These are phyloP conservation scores for Gyrodon lividus DNA, from an alignment of 768 basidiomycete genomes.

Conservation along the genomic window DNA sequence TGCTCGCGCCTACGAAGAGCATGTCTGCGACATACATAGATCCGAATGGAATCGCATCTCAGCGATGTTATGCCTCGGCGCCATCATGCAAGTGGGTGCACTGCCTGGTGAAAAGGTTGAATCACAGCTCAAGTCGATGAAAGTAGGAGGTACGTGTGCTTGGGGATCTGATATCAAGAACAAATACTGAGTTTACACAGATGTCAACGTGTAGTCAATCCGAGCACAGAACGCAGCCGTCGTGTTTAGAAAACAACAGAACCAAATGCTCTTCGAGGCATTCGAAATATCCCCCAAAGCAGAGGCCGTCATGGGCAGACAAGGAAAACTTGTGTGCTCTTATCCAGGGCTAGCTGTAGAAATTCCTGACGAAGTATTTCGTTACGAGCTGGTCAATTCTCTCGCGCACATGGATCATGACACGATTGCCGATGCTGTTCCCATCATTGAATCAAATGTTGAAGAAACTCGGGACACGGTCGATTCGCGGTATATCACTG, in stretches of 20 bases:
- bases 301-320: conserved; percentile 34
- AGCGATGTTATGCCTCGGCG: conserved; percentile 31
- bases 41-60: conserved; percentile 31
- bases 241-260: conserved; percentile 34
- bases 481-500: conserved; percentile 48
- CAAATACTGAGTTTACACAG: conserved; percentile 23
- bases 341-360: conserved; percentile 47
- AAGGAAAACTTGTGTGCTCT: conserved; percentile 44
- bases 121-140: conserved; percentile 20
- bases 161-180: not conserved
- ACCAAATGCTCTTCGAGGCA: conserved; percentile 38
- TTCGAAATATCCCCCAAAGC: conserved; percentile 46
- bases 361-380: conserved; percentile 27
- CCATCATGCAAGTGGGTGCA: not conserved
- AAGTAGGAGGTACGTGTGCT: conserved; percentile 14
- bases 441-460: too few species aligned
- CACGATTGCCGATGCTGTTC: conserved; percentile 5
- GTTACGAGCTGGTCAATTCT: conserved; percentile 34
- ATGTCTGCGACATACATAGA: conserved; percentile 4
- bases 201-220: conserved; percentile 38
- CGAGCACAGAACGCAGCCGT: conserved; percentile 49
- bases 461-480: conserved; percentile 36
- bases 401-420: conserved; percentile 31
- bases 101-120: conserved; percentile 7
- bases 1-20: conserved; percentile 17